These are phyloP conservation scores for Heliamphora pulchella DNA, from an alignment of 179 eudicot genomes.

Conservation along the genomic window DNA sequence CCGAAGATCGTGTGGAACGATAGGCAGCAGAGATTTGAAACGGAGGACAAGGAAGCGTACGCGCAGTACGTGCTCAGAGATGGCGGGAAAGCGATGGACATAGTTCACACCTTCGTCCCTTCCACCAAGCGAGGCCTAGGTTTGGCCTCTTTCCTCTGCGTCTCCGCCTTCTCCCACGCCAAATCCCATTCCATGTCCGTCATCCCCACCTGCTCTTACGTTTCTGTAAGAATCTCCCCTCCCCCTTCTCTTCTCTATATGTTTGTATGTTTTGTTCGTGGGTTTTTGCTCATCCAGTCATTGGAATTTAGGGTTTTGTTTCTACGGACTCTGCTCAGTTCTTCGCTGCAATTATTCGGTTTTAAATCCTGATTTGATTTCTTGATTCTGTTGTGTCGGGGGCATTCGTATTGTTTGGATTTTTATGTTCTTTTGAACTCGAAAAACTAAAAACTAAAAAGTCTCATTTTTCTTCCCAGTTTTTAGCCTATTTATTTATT, in stretches of 20 bases:
- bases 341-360: background rate
- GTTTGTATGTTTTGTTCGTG: background rate
- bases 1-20: conserved; percentile 57
- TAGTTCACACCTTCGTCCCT: conserved; percentile 77
- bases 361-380: background rate
- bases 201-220: conserved; percentile 73
- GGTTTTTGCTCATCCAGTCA: conserved; percentile 1
- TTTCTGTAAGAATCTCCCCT: conserved; percentile 47
- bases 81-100: conserved; percentile 50
- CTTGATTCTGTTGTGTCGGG: background rate
- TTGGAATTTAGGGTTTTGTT: background rate
- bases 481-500: too few species aligned
- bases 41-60: conserved; percentile 63
- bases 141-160: conserved; percentile 65
- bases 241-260: background rate
- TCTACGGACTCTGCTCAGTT: background rate
- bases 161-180: conserved; percentile 76
- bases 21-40: conserved; percentile 46
- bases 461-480: too few species aligned
- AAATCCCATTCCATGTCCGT: conserved; percentile 44
- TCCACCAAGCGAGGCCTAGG: conserved; percentile 65
- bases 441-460: background rate
- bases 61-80: conserved; percentile 37
- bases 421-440: background rate
- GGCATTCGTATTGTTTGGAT: background rate